Base-by-base conservation (phyloP, 805 yeast genomes). In the Wickerhamiella nectarea region DNA sequence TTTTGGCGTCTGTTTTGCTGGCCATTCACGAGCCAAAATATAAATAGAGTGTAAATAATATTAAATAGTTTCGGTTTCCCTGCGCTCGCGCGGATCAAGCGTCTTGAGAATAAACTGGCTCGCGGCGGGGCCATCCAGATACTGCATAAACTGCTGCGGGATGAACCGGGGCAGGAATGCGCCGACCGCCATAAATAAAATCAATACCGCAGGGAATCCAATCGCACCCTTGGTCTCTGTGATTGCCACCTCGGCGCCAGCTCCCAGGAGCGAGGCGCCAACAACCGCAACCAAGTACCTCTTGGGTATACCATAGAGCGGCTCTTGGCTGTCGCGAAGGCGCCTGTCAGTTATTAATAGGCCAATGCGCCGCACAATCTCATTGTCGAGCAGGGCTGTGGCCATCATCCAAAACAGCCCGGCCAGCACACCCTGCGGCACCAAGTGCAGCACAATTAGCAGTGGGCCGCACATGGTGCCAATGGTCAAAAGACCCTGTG, bases 331-430 rank as follows among this genome's bases (percentile, higher is more conserved):
- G 37, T 59, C 56, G 3, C 70, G 63, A n/a, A 55, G 52, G 7
- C 65, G 66, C 9, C 65, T 61, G 48, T 86, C 94, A 2, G 78
- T 66, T 47, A 75, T 71, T 0, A 86, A 48, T 58, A 71, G 83
- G 25, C 79, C 57, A 3, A 89, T 62, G 46, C 81, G 71, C 42
- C 71, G 66, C 3, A 80, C 66, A 4, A 89, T 74, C 3, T 68
- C 76, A 55, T 82, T 84, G 4, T 69, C 74, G 46, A 78, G 68
- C 17, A 89, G 57, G 1, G 79, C 73, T 0, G 84, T 67, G 0
- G 95, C 96, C 97, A 89, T 89, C 48, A 84, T 75, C 69, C 86
- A 87, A 58, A 91, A 89, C 38, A 91, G 66, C 0, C 98, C 98
- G 0, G 95, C 82, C 15, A 89, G 65, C 1, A 89, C 94, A 6